Evolutionary conservation across 768 basidiomycete species (phyloP), one percentile per base, ranked within the genome.

Genomic region (Lanmaoa pseudosensibilis): DNA sequence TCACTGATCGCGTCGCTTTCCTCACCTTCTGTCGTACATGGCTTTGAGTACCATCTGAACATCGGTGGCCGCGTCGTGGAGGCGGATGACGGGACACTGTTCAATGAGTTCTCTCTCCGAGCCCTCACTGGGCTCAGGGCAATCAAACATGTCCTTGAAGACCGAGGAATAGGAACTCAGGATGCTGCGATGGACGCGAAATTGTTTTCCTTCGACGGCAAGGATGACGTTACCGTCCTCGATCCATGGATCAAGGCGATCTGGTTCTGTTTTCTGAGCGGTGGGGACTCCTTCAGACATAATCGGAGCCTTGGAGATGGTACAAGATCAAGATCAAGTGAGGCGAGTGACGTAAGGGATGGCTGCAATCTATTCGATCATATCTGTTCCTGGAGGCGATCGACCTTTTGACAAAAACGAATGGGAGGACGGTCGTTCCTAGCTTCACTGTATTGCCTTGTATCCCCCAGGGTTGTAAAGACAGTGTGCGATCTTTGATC

Each of bases 51-150:
- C 21, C 0, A 50, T 39, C 21, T 62, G 56, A 7, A 67, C 2
- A 5, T 69, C 63, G 0, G 5, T n/a, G n/a, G 30, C 50, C 2
- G 41, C 9, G 16, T 68, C 68, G 2, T 60, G 30, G n/a, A 70
- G 59, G 25, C 40, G 43, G 44, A 70, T 9, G 36, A 59, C 61
- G 5, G 68, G 68, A 44, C 68, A 70, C 27, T 54, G 19, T 30
- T 34, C 44, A 7, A 45, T 9, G 5, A 39, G 27, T n/a, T 50
- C 57, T 27, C 30, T 45, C 16, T 38, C 39, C 27, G 27, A 6
- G 27, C 23, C 55, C 15, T 27, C 56, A 9, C 25, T 11, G 8
- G 38, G 33, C 2, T 41, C 13, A 13, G 32, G 34, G 8, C 44
- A 46, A 27, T 18, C 45, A 41, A 57, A 57, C 52, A 55, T 46